Evolutionary conservation across 148 eudicot genomes (phyloP).

Genomic region (Camellia lanceoleosa): DNA sequence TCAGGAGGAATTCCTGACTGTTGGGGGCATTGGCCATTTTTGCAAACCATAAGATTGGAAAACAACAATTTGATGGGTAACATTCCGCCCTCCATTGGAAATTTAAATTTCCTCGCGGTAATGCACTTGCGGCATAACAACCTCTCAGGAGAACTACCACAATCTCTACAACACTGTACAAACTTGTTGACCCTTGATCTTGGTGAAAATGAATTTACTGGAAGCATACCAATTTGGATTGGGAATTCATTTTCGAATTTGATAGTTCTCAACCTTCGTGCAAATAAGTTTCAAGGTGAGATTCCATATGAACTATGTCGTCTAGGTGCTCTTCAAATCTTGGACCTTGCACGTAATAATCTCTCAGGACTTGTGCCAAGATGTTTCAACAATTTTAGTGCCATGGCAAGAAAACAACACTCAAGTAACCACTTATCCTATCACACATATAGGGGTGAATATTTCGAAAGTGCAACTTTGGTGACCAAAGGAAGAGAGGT

Average conservation of each 20-base stretch:
- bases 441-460: too few species aligned
- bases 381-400: slow-evolving; percentile 6
- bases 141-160: slow-evolving; percentile 18
- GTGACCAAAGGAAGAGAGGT: background rate
- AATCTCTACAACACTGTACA: background rate
- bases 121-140: slow-evolving; percentile 7
- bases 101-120: background rate
- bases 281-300: background rate
- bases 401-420: slow-evolving; percentile 4
- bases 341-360: background rate
- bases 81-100: background rate
- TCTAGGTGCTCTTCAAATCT: slow-evolving; percentile 6
- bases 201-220: slow-evolving; percentile 11
- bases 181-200: background rate
- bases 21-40: background rate
- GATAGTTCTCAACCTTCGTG: background rate
- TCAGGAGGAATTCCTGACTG: background rate
- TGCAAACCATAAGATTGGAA: background rate
- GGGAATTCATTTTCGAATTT: background rate
- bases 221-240: slow-evolving; percentile 10
- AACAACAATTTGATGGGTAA: background rate
- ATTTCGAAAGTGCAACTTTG: background rate
- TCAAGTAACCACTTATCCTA: background rate
- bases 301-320: slow-evolving; percentile 4
- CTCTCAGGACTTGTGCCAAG: background rate